Evolutionary conservation across 805 yeast species (phyloP), one percentile per base, ranked within the genome.

Genomic region (Monosporozyma servazzii): DNA sequence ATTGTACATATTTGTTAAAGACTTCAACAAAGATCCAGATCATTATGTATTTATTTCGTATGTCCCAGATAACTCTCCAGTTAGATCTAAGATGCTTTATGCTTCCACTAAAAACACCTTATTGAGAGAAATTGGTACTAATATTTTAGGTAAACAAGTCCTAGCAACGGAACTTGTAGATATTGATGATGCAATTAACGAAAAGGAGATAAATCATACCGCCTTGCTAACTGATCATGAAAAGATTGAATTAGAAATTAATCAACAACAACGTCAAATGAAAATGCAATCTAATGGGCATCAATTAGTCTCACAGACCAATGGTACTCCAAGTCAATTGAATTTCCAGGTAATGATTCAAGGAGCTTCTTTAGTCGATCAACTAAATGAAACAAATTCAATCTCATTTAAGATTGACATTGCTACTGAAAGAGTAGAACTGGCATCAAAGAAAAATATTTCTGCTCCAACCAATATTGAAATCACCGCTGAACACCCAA

Each of bases 91-190:
- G 66, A 93, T 93, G 97, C 74, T 93, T 47, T 93, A 90, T 66
- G 98, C 98, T 4, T 87, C 96, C 2, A 82, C 95, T 10, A 88
- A 88, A 54, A 84, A 80, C 65, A 80, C 93, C 1, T 68, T 93
- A 37, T 70, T 86, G 51, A 80, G 86, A 58, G 83, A 84, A 55
- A 73, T 91, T 40, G 96, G 96, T 8, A 76, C 72, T 1, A 71
- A 71, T 48, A 57, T 64, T 36, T 68, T 71, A 31, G 62, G 61
- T n/a, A 60, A 69, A 43, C 67, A 64, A 27, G 45, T 67, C 9
- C 60, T 72, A 49, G 53, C 67, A 46, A 70, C 73, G 29, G 66
- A 64, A 15, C 48, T 65, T 4, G 60, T 58, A 8, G 76, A 73
- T 47, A 53, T 72, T 41, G 40, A 40, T 10, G 60, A 55, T 20